Percentiles rank a stretch among this genome's conserved stretches.
phyloP scores from a whole-genome alignment of 495 filamentous ascomycete species.

The Xylaria scruposa region DNA sequence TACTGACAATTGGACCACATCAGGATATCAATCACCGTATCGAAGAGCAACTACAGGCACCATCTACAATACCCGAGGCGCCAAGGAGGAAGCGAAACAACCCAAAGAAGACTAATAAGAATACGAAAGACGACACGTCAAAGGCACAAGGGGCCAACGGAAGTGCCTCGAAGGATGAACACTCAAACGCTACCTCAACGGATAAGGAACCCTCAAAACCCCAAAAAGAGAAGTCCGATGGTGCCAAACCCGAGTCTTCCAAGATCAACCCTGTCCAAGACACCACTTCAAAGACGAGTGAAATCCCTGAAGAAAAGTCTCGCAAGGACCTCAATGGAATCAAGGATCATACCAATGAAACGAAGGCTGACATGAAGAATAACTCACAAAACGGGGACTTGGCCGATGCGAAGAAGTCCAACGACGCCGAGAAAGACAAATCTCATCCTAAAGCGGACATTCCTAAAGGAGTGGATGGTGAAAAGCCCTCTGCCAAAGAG shows the following conservation, averaged over 20 bases:
- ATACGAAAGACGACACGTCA: background rate
- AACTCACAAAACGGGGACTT: no score
- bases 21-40: background rate
- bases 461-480: background rate
- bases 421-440: background rate
- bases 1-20: background rate
- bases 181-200: background rate
- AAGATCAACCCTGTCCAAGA: background rate
- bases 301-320: background rate
- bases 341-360: background rate
- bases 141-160: background rate
- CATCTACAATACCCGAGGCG: background rate
- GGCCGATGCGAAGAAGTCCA: background rate
- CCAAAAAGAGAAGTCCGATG: background rate
- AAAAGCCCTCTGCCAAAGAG: background rate
- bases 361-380: background rate
- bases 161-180: background rate
- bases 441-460: background rate
- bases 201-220: background rate
- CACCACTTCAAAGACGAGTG: background rate
- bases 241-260: background rate
- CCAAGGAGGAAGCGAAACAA: background rate
- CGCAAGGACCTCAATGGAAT: background rate
- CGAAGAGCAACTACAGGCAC: background rate
- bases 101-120: background rate